Conservation (phyloP, 495 filamentous ascomycete genomes). For the Pseudevernia furfuracea region DNA sequence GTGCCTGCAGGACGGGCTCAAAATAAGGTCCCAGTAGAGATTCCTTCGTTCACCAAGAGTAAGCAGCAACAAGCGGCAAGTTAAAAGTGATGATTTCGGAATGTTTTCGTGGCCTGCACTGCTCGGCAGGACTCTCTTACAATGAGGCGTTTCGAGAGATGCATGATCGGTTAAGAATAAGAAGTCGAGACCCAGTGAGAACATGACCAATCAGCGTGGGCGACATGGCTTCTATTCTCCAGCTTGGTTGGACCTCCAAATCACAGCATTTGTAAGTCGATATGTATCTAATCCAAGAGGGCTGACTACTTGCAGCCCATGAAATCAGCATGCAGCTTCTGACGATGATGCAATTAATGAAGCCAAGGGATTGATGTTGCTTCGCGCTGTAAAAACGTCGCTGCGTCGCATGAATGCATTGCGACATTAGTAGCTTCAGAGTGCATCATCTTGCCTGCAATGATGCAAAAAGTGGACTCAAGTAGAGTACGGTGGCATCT, state of each 20-base stretch:
- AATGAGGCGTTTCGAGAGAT: slow-evolving; percentile 8
- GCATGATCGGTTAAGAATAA: slow-evolving; percentile 6
- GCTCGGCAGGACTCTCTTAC: slow-evolving; percentile 4
- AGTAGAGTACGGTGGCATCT: neutral
- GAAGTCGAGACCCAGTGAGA: slow-evolving; percentile 3
- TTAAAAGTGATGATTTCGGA: neutral
- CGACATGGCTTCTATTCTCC: neutral
- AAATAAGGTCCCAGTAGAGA: neutral
- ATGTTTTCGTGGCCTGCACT: slow-evolving; percentile 7
- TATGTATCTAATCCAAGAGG: neutral
- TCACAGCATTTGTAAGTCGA: neutral
- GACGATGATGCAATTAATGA: slow-evolving; percentile 1
- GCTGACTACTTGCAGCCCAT: neutral
- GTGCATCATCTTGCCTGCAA: slow-evolving; percentile 1
- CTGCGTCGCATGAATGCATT: slow-evolving; percentile 6
- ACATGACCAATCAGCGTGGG: neutral
- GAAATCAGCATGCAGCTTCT: neutral
- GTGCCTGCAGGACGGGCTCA: neutral
- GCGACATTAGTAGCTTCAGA: neutral
- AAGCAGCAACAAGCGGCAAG: slow-evolving; percentile 1
- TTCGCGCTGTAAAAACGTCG: slow-evolving; percentile 5
- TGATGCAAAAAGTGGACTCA: neutral
- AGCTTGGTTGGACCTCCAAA: neutral
- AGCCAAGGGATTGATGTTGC: neutral
- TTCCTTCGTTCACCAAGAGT: neutral